Base-by-base conservation (phyloP, 2,329 filamentous ascomycete species). In the Podosphaera leucotricha region DNA sequence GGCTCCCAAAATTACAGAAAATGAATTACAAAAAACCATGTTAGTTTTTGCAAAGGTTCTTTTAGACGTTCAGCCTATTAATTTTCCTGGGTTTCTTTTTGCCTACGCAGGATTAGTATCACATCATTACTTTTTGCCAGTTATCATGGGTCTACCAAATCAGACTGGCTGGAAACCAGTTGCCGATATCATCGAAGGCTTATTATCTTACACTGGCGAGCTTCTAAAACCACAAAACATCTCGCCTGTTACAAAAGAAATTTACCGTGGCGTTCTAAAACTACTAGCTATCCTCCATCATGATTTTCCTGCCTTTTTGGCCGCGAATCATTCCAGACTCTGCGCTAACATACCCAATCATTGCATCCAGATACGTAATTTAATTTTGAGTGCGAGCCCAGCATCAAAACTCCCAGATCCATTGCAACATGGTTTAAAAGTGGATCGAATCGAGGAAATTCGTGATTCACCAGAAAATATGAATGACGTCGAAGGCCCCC, bases 231-330 rank as follows among this genome's bases (percentile, higher is more conserved):
- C 76, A 8, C 64, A 77, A 22, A 76, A 76, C 46, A 69, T 84
- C 15, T 68, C 76, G 2, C 66, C 73, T 28, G 69, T 81, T 43
- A 74, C 77, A 28, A 86, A 83, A 58, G 82, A 87, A 44, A 73
- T 92, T 48, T 94, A 93, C 59, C 77, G 83, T 48, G 84, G 79
- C 7, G 74, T 81, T 1, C 65, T 92, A 41, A 85, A 92, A 56
- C 72, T 94, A 47, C 64, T 95, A 44, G 65, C 92, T 28, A 71
- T 92, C 43, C 65, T 98, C 44, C 82, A 93, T 52, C 90, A 95
- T 57, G 90, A 98, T 59, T 95, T 84, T 61, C 81, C 87, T 0
- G 85, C 94, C 46, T 98, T 93, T 60, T 64, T 98, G 37, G 80
- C 82, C 5, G 82, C 86, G 53, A 84, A 92, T 59, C 82, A 92